phyloP scores from a whole-genome alignment of 2,329 filamentous ascomycete genomes.

The Orbilia brochopaga region DNA sequence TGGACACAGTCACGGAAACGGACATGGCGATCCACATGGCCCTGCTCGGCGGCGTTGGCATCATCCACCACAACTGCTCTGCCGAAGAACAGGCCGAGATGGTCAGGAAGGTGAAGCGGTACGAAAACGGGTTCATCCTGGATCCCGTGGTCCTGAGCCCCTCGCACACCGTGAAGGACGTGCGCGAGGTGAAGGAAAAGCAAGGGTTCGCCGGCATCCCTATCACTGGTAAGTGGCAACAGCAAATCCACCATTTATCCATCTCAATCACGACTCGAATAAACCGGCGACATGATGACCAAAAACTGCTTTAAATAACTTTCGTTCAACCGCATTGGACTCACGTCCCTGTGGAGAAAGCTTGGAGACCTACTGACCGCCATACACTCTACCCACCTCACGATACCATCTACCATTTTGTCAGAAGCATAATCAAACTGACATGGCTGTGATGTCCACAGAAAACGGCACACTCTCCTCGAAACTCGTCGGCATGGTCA shows the following conservation, averaged over 20 bases:
- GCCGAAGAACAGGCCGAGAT: conserved; percentile 96
- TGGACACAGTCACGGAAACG: conserved; percentile 99
- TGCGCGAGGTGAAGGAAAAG: conserved; percentile 90
- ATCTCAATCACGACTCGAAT: too few relatives aligned
- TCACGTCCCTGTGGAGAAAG: conserved; percentile 80
- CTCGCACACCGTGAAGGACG: conserved; percentile 86
- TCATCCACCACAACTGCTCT: conserved; percentile 99
- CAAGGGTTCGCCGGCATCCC: conserved; percentile 99
- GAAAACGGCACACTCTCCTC: conserved; percentile 91
- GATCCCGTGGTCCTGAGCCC: conserved; percentile 92
- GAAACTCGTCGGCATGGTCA: conserved; percentile 96
- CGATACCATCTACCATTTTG: conserved; percentile 42
- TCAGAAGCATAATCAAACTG: not conserved
- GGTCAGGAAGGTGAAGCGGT: conserved; percentile 98
- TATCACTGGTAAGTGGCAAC: conserved; percentile 93
- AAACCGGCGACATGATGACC: conserved; percentile 72
- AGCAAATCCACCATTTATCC: too few relatives aligned
- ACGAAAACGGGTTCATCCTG: conserved; percentile 98
- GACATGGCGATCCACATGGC: conserved; percentile 99
- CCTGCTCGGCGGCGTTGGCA: conserved; percentile 83
- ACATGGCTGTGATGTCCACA: conserved; percentile 58
- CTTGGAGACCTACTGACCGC: conserved; percentile 50
- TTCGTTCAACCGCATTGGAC: conserved; percentile 99
- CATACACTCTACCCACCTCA: conserved; percentile 56
- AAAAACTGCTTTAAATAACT: conserved; percentile 85